A percentile compares a stretch with the other conserved stretches of the same genome.
These are phyloP conservation scores for Beta lomatogona DNA, from an alignment of 179 eudicot genomes.

Conservation along the genomic window DNA sequence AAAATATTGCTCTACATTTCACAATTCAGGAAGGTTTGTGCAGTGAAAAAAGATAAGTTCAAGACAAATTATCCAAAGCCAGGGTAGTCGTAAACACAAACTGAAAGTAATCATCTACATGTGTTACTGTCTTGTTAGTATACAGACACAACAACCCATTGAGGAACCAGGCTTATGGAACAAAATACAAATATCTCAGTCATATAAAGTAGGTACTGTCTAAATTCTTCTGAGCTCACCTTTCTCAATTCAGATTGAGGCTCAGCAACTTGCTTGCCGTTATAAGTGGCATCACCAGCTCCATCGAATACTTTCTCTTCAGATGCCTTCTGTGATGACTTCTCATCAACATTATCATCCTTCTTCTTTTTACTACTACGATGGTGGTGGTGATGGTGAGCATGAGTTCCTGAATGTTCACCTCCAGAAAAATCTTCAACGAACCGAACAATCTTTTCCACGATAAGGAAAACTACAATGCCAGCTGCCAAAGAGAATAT, in stretches of 20 bases:
- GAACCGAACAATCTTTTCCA: conserved; percentile 86
- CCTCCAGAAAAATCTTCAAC: conserved; percentile 77
- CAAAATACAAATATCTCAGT: neutral
- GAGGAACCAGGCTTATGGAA: neutral
- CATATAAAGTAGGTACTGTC: neutral
- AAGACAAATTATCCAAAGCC: neutral
- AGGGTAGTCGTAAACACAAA: too few relatives aligned
- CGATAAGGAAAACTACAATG: conserved; percentile 80
- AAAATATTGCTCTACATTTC: neutral
- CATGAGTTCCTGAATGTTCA: conserved; percentile 45
- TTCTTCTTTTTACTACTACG: conserved; percentile 51
- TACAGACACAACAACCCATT: neutral
- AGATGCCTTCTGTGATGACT: conserved; percentile 32
- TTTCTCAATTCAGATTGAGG: conserved; percentile 52
- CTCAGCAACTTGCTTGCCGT: conserved; percentile 37
- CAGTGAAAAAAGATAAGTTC: neutral
- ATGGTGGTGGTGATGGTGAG: conserved; percentile 75
- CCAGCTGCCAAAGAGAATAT: conserved; percentile 69
- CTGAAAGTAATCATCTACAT: neutral
- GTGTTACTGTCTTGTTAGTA: too few relatives aligned
- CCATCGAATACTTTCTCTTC: conserved; percentile 35
- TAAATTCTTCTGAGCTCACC: conserved; percentile 41
- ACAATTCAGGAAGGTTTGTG: neutral
- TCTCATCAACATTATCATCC: conserved; percentile 41
- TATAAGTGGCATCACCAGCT: conserved; percentile 31